phyloP scores from a whole-genome alignment of 208 protist species.

The Leptomonas seymouri region DNA sequence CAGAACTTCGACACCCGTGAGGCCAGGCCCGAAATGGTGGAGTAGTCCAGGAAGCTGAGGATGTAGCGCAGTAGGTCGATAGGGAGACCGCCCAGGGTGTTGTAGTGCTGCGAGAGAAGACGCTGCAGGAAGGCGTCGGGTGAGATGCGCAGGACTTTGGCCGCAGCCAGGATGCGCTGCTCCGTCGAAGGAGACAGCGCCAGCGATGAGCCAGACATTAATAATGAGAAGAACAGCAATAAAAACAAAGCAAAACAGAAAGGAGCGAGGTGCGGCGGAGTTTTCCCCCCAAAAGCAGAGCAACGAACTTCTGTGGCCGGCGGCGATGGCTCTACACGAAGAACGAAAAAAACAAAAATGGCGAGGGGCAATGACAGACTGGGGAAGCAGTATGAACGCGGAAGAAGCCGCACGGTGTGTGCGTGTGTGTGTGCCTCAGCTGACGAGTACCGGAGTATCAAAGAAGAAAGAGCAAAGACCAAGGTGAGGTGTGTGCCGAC shows the following conservation, averaged over 20 bases:
- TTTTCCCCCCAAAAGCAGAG: too few relatives aligned
- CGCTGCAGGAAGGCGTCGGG: conserved; percentile 32
- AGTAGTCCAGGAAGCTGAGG: conserved; percentile 55
- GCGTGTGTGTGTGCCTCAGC: neutral
- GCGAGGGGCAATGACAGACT: too few relatives aligned
- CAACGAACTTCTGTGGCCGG: too few relatives aligned
- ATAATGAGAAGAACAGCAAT: conserved; percentile 2
- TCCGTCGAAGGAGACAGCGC: conserved; percentile 23
- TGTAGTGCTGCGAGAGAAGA: conserved; percentile 43
- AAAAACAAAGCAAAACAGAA: too few relatives aligned
- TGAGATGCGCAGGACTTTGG: conserved; percentile 34
- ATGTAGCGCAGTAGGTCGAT: conserved; percentile 39
- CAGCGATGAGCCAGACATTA: conserved; percentile 24
- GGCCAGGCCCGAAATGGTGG: conserved; percentile 35
- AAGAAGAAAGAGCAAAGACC: neutral
- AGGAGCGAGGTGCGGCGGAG: too few relatives aligned
- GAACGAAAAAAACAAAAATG: too few relatives aligned
- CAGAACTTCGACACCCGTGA: conserved; percentile 37
- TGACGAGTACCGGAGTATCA: neutral
- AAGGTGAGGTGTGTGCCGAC: too few relatives aligned
- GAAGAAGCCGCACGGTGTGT: too few relatives aligned
- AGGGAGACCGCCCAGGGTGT: conserved; percentile 47
- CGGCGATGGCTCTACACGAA: too few relatives aligned
- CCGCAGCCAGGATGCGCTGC: conserved; percentile 35
- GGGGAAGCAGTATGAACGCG: too few relatives aligned